A percentile compares a stretch with the other conserved stretches of the same genome.
Evolutionary conservation across 2,329 filamentous ascomycete species (phyloP).

Genomic region (Arthroderma uncinatum): DNA sequence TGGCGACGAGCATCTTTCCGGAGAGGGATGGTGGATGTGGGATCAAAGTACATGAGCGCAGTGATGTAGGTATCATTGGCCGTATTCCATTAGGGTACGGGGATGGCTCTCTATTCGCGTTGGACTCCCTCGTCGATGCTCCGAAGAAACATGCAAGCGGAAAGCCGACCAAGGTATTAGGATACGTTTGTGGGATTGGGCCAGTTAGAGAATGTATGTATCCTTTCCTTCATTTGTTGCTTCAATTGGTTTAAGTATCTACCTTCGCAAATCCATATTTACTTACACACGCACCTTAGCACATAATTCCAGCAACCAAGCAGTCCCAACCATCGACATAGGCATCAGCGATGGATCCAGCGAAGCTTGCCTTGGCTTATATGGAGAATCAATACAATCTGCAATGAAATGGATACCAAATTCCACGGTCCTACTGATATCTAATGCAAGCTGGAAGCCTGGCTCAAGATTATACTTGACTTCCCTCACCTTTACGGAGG

Average conservation of each 20-base stretch:
- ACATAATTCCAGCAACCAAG: neutral
- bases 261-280: neutral
- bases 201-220: slow-evolving; percentile 34
- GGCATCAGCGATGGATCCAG: slow-evolving; percentile 41
- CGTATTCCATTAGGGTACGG: slow-evolving; percentile 32
- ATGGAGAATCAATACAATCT: slow-evolving; percentile 30
- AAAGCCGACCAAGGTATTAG: slow-evolving; percentile 35
- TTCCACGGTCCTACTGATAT: slow-evolving; percentile 34
- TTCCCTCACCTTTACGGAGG: slow-evolving; percentile 35
- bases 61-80: slow-evolving; percentile 33
- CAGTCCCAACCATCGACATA: slow-evolving; percentile 33
- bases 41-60: slow-evolving; percentile 36
- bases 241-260: neutral
- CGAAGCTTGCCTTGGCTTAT: slow-evolving; percentile 38
- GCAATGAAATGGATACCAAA: slow-evolving; percentile 29
- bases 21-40: slow-evolving; percentile 41
- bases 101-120: slow-evolving; percentile 23
- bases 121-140: slow-evolving; percentile 42
- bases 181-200: slow-evolving; percentile 42
- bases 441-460: slow-evolving; percentile 29
- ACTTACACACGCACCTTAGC: neutral
- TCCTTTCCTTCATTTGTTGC: neutral
- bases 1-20: slow-evolving; percentile 43
- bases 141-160: slow-evolving; percentile 22
- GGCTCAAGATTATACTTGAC: slow-evolving; percentile 29